Percentiles rank a stretch among this genome's conserved stretches.
Conservation (phyloP, 1,284 basidiomycete genomes). For the Ustilago sp. region DNA sequence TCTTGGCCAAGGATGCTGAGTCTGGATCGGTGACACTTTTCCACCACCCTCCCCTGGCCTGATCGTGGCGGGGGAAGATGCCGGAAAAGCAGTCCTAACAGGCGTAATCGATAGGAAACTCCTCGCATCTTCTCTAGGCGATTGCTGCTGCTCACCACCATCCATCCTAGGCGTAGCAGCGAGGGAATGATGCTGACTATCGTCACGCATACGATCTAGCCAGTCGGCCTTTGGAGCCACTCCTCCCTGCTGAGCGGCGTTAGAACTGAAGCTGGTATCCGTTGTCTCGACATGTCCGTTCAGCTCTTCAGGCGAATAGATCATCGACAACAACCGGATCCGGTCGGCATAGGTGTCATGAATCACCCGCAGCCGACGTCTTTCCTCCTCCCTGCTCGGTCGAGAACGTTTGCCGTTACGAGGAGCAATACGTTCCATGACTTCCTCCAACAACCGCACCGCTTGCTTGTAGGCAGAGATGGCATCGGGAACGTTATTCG, state of each 20-base stretch:
- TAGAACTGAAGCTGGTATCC: constrained; percentile 24
- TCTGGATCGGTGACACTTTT: not conserved
- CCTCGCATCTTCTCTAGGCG: constrained; percentile 15
- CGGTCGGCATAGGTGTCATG: constrained; percentile 71
- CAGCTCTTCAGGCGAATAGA: constrained; percentile 49
- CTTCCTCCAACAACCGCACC: constrained; percentile 70
- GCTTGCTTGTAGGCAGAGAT: constrained; percentile 70
- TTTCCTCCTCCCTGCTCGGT: constrained; percentile 68
- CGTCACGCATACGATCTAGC: constrained; percentile 34
- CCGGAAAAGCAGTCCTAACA: constrained; percentile 16
- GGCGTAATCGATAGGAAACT: constrained; percentile 47
- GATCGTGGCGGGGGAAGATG: not conserved
- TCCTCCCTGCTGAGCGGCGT: constrained; percentile 10
- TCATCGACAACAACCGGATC: constrained; percentile 67
- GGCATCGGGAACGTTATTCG: constrained; percentile 70
- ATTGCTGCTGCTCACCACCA: constrained; percentile 12
- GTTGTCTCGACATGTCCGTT: constrained; percentile 15
- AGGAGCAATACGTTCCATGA: constrained; percentile 70
- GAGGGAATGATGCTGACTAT: constrained; percentile 14
- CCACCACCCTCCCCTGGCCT: not conserved
- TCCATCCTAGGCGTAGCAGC: constrained; percentile 13
- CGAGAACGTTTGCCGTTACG: constrained; percentile 54
- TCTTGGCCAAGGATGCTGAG: constrained; percentile 27
- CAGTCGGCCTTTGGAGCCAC: constrained; percentile 29
- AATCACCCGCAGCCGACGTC: constrained; percentile 68